phyloP scores from a whole-genome alignment of 2,329 filamentous ascomycete species.

The Colletotrichum costaricense region DNA sequence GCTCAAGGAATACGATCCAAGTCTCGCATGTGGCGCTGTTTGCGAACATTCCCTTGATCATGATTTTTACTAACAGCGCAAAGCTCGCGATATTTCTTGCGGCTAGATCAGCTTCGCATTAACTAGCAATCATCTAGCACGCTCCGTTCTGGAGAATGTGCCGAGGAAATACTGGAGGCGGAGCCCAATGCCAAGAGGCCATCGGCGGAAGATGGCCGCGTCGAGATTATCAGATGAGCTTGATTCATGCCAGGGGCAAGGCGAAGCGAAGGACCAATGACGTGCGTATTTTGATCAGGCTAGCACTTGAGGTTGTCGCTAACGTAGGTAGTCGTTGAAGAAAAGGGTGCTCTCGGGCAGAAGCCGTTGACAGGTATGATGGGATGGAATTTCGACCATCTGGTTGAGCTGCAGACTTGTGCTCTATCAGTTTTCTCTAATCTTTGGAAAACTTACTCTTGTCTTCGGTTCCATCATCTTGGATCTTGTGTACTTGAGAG shows the following conservation, averaged over 20 bases:
- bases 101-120: not conserved
- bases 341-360: not conserved
- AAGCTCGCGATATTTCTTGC: not conserved
- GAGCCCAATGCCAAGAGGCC: constrained; percentile 12
- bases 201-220: not conserved
- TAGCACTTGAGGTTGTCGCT: constrained; percentile 5
- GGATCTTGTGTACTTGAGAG: not conserved
- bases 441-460: no score
- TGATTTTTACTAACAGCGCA: not conserved
- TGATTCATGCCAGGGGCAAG: constrained; percentile 4
- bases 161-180: constrained; percentile 7
- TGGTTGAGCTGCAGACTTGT: not conserved
- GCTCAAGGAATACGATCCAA: not conserved
- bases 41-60: not conserved
- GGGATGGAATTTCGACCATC: not conserved
- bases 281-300: not conserved
- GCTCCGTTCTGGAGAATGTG: not conserved
- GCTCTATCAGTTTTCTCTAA: not conserved
- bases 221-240: constrained; percentile 27
- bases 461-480: not conserved
- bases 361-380: not conserved
- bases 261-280: constrained; percentile 5
- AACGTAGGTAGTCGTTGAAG: not conserved
- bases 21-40: not conserved
- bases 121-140: not conserved